phyloP scores from a whole-genome alignment of 2,329 filamentous ascomycete species.

The Hortaea werneckii region DNA sequence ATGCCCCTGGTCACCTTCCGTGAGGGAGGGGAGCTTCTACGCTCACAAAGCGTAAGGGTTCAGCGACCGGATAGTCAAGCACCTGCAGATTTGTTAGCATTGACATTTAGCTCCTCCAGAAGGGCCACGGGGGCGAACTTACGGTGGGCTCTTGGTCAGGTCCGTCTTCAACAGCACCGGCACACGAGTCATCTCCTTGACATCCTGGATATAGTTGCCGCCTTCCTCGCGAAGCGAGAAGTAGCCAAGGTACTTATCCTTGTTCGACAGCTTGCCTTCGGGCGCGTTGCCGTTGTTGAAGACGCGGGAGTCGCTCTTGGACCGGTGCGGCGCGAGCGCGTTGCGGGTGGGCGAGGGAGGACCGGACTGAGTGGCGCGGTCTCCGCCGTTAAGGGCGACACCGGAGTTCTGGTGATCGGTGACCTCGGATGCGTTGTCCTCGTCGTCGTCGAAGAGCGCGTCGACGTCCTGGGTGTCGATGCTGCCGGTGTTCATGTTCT shows the following conservation, averaged over 20 bases:
- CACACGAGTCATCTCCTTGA: slow-evolving; percentile 92
- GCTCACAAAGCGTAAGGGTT: slow-evolving; percentile 60
- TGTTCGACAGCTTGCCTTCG: slow-evolving; percentile 75
- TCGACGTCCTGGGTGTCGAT: slow-evolving; percentile 89
- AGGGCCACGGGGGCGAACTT: slow-evolving; percentile 44
- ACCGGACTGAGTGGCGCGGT: slow-evolving; percentile 90
- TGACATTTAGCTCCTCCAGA: background rate
- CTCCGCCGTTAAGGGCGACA: slow-evolving; percentile 61
- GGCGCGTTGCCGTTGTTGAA: slow-evolving; percentile 58
- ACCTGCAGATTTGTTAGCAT: slow-evolving; percentile 45
- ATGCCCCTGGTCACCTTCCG: background rate
- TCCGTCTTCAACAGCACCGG: slow-evolving; percentile 99
- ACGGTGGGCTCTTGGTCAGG: slow-evolving; percentile 97
- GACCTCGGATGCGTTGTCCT: slow-evolving; percentile 58
- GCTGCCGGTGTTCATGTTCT: slow-evolving; percentile 88
- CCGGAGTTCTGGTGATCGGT: slow-evolving; percentile 78
- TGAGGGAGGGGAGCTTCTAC: background rate
- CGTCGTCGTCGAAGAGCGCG: slow-evolving; percentile 85
- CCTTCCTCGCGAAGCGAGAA: slow-evolving; percentile 86
- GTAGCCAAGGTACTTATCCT: slow-evolving; percentile 88
- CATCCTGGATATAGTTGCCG: slow-evolving; percentile 95
- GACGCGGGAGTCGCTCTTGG: slow-evolving; percentile 89
- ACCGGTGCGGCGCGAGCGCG: slow-evolving; percentile 66
- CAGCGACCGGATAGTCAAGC: slow-evolving; percentile 71
- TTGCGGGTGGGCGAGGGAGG: slow-evolving; percentile 81